Percentiles rank a stretch among this genome's conserved stretches.
Conservation (phyloP, 106 monocot species). For the Dioscorea alata region DNA sequence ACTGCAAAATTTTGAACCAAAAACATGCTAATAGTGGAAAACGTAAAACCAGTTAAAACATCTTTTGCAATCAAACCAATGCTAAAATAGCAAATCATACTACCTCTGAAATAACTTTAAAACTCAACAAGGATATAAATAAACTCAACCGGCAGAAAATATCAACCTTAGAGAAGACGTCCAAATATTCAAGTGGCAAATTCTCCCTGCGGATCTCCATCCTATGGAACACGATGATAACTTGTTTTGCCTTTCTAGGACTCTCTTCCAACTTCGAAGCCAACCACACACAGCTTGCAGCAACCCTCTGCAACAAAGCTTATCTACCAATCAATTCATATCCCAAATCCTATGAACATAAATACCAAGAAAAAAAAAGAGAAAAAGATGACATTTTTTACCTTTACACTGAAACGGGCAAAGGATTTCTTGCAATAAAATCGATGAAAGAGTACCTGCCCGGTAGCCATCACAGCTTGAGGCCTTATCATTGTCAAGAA, state of each 20-base stretch:
- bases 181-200: constrained; percentile 50
- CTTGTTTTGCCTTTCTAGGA: constrained; percentile 70
- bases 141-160: not conserved
- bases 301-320: constrained; percentile 53
- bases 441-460: constrained; percentile 86
- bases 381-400: constrained; percentile 9
- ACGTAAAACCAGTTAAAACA: no score
- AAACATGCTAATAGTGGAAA: no score
- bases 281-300: constrained; percentile 93
- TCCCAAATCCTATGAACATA: not conserved
- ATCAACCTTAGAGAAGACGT: constrained; percentile 68
- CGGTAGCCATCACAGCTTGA: constrained; percentile 93
- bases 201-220: constrained; percentile 91
- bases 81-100: no score
- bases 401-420: constrained; percentile 88
- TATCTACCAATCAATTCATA: not conserved
- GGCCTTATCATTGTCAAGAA: constrained; percentile 55
- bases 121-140: no score
- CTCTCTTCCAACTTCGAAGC: constrained; percentile 91
- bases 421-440: constrained; percentile 98
- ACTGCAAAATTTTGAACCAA: no score
- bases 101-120: no score
- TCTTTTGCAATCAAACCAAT: no score
- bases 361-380: not conserved
- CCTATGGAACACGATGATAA: constrained; percentile 76